phyloP scores from a whole-genome alignment of 2,329 filamentous ascomycete genomes.

The Tolypocladium inflatum region DNA sequence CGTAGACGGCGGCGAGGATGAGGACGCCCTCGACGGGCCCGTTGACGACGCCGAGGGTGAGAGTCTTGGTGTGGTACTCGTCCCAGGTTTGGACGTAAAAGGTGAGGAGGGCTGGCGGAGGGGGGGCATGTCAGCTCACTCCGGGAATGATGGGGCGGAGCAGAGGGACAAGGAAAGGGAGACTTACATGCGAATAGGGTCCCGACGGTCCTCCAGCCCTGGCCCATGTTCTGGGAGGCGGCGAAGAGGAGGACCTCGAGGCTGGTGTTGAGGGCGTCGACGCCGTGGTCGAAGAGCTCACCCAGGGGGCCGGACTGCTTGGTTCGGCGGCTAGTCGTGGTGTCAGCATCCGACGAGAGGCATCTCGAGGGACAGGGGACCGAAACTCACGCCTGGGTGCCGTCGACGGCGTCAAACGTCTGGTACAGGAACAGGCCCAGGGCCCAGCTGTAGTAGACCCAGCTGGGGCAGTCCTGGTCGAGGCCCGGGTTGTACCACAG shows the following conservation, averaged over 20 bases:
- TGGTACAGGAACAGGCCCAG: slow-evolving; percentile 90
- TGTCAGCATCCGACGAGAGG: not conserved
- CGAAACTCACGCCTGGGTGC: slow-evolving; percentile 69
- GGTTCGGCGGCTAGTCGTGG: slow-evolving; percentile 59
- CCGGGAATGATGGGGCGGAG: not conserved
- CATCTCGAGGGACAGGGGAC: not conserved
- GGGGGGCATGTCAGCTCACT: not conserved
- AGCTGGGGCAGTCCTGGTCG: slow-evolving; percentile 84
- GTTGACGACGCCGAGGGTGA: slow-evolving; percentile 85
- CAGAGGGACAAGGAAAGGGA: slow-evolving; percentile 1
- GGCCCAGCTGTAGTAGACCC: slow-evolving; percentile 93
- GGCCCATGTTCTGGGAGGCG: slow-evolving; percentile 84
- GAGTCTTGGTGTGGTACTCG: slow-evolving; percentile 94
- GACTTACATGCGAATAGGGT: slow-evolving; percentile 70
- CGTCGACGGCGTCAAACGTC: slow-evolving; percentile 96
- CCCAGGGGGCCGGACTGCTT: slow-evolving; percentile 87
- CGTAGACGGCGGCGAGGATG: slow-evolving; percentile 72
- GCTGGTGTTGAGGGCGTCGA: slow-evolving; percentile 94
- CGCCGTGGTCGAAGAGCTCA: slow-evolving; percentile 94
- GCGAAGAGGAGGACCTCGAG: slow-evolving; percentile 89
- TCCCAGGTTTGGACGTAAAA: slow-evolving; percentile 99
- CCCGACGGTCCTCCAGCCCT: slow-evolving; percentile 81
- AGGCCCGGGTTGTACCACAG: slow-evolving; percentile 94
- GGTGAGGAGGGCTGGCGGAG: slow-evolving; percentile 65
- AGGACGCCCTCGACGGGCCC: slow-evolving; percentile 93